These are phyloP conservation scores for Emergomyces pasteurianus DNA, from an alignment of 2,329 filamentous ascomycete genomes.

Conservation along the genomic window DNA sequence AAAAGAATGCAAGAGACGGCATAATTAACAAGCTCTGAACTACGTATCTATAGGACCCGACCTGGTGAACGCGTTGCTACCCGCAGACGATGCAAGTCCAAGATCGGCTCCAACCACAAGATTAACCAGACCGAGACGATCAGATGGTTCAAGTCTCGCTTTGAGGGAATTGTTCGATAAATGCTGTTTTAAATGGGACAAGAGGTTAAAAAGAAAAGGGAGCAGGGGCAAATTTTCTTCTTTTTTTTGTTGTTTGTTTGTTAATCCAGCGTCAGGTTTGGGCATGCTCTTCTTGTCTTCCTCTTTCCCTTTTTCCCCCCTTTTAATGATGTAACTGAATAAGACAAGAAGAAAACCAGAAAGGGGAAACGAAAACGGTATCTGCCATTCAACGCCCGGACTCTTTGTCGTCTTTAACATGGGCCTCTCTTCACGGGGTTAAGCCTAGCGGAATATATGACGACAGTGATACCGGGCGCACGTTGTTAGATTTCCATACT, in stretches of 20 bases:
- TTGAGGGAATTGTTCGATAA: conserved; percentile 99
- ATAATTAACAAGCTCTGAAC: conserved; percentile 18
- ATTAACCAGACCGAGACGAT: conserved; percentile 93
- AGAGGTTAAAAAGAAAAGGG: conserved; percentile 36
- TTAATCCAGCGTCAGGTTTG: background rate
- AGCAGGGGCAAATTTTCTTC: background rate
- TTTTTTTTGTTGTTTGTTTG: background rate
- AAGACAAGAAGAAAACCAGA: background rate
- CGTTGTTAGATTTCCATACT: background rate
- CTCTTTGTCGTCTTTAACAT: background rate
- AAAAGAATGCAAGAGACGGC: background rate
- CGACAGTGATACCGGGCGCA: background rate
- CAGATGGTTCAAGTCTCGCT: conserved; percentile 95
- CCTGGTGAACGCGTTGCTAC: conserved; percentile 96
- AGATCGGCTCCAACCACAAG: conserved; percentile 76
- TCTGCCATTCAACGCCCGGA: background rate
- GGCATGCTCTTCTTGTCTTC: background rate
- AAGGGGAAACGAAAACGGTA: background rate
- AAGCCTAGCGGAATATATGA: background rate
- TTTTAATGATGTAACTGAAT: conserved; percentile 1
- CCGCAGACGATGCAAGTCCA: conserved; percentile 80
- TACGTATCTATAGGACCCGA: conserved; percentile 52
- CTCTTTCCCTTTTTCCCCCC: background rate
- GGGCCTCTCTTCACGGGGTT: background rate
- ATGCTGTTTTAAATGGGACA: conserved; percentile 35